Conservation (phyloP, 2,329 filamentous ascomycete genomes). For the Periconia sp. region DNA sequence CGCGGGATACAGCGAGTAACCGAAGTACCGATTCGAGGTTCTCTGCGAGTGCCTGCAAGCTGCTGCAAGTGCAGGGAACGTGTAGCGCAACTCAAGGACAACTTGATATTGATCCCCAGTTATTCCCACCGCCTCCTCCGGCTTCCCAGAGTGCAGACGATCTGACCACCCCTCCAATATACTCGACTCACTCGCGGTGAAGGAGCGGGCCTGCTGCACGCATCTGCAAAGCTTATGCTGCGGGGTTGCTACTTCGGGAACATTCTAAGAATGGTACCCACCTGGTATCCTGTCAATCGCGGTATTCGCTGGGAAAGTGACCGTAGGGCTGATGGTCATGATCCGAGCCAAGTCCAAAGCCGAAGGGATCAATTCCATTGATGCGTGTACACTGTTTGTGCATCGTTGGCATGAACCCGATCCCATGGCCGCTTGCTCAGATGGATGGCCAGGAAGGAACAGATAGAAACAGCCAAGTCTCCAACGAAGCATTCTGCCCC, state of each 20-base stretch:
- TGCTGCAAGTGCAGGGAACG: not conserved
- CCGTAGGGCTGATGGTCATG: not conserved
- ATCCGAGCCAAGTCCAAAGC: not conserved
- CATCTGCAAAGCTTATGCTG: not conserved
- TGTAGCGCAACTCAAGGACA: not conserved
- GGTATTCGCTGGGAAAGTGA: not conserved
- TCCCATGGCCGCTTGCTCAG: not conserved
- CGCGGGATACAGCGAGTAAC: not conserved
- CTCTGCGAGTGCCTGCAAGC: not conserved
- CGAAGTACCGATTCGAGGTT: not conserved
- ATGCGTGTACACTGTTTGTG: not conserved
- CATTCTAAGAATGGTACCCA: not conserved
- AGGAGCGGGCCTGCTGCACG: not conserved
- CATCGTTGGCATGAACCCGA: not conserved
- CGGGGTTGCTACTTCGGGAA: not conserved
- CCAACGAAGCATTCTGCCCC: not conserved
- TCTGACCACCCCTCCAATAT: not conserved
- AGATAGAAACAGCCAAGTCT: not conserved
- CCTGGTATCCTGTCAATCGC: not conserved
- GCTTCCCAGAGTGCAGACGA: not conserved
- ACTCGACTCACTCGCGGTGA: not conserved
- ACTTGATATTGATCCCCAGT: not conserved
- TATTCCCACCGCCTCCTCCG: not conserved
- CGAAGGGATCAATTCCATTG: not conserved
- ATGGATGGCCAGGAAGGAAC: not conserved